phyloP scores from a whole-genome alignment of 1,284 basidiomycete species.

The Marasmius tenuissimus region DNA sequence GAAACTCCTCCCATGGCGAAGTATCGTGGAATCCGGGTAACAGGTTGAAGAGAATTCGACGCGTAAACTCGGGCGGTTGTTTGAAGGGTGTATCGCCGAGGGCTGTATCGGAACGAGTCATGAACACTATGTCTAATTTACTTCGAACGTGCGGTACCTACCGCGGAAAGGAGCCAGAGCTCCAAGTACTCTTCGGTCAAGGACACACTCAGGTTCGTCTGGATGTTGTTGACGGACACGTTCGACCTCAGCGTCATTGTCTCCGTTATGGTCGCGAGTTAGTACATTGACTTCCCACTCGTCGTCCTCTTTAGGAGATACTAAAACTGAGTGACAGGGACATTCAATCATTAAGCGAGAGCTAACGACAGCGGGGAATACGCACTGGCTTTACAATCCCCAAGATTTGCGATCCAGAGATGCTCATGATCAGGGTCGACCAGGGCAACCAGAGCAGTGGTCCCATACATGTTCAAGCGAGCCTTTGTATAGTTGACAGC shows the following conservation, averaged over 20 bases:
- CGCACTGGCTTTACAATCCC: conserved; percentile 71
- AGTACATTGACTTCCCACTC: conserved; percentile 56
- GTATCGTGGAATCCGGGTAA: conserved; percentile 61
- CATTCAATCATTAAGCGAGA: conserved; percentile 7
- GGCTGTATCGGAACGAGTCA: conserved; percentile 36
- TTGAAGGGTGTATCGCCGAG: conserved; percentile 73
- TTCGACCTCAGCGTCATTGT: conserved; percentile 56
- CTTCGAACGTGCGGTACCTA: conserved; percentile 32
- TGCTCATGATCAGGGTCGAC: conserved; percentile 65
- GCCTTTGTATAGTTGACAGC: conserved; percentile 64
- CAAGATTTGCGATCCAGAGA: conserved; percentile 71
- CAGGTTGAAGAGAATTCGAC: conserved; percentile 65
- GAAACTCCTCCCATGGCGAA: conserved; percentile 64
- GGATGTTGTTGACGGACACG: conserved; percentile 63
- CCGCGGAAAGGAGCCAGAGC: conserved; percentile 71
- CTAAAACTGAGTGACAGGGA: conserved; percentile 41
- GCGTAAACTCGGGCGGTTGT: conserved; percentile 67
- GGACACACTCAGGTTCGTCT: conserved; percentile 59
- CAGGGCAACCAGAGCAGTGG: conserved; percentile 67
- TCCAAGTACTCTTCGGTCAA: conserved; percentile 64
- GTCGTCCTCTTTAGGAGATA: conserved; percentile 41
- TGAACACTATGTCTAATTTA: background rate
- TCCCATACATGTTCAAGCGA: conserved; percentile 70
- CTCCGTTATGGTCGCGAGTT: conserved; percentile 63
- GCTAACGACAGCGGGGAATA: conserved; percentile 16